Base-by-base conservation (phyloP, 768 basidiomycete genomes). In the Rhodosporidiobolus odoratus region DNA sequence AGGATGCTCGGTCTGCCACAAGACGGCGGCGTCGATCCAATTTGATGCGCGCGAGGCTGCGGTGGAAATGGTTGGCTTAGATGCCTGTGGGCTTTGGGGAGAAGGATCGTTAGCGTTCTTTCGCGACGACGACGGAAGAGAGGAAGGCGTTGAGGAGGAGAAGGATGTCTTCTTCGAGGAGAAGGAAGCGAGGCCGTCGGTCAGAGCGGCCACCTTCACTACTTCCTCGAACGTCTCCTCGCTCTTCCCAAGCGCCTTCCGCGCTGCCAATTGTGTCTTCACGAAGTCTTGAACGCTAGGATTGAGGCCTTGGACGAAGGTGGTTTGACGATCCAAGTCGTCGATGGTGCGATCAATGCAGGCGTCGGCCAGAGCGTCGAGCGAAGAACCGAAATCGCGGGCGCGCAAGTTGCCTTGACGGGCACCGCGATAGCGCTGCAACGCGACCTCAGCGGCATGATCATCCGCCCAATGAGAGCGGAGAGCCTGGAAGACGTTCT, bases 111-210 rank as follows among this genome's bases (percentile, higher is more conserved):
- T 38, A 10, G 16, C 13, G 30, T 58, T 58, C 57, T 58, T 58
- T 13, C 5, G 21, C 13, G 21, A 8, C 27, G 58, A 25, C 16
- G 58, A 41, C 6, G 58, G 43, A 16, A 40, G n/a, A 38, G 34
- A 37, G 30, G 56, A 57, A 53, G 12, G 37, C 37, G 43, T 15
- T 35, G 6, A 7, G 23, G 15, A 12, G 58, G 23, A n/a, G n/a
- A n/a, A n/a, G n/a, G n/a, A n/a, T n/a, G 58, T 45, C 52, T 27
- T 32, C 59, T 43, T 61, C 16, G 30, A 21, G 12, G 57, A 38
- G 37, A 58, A 58, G 37, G 35, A 41, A 9, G 9, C 35, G 57
- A 61, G 59, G 32, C 59, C 43, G 27, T 61, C 59, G 9, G 59
- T 43, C 10, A 47, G 41, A 6, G 59, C 59, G 6, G 59, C 59